These are phyloP conservation scores for Cercospora sojina DNA, from an alignment of 2,329 filamentous ascomycete species.

Conservation along the genomic window DNA sequence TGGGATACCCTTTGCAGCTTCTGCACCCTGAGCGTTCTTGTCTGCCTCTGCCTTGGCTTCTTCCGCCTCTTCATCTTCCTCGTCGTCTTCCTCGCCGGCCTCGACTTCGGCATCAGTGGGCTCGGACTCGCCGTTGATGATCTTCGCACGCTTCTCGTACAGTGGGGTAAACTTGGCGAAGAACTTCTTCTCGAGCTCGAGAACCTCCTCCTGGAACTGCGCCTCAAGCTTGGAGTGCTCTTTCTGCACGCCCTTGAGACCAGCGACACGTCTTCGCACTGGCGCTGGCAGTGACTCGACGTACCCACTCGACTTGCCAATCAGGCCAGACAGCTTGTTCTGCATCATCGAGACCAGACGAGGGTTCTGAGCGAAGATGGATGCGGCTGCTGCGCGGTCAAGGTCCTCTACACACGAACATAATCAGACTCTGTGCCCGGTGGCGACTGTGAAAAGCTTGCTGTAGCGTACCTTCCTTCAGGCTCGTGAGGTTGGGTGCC, in stretches of 20 bases:
- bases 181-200: conserved; percentile 99
- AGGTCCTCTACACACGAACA: conserved; percentile 70
- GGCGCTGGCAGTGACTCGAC: conserved; percentile 89
- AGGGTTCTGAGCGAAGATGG: conserved; percentile 93
- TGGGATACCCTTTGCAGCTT: conserved; percentile 74
- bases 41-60: conserved; percentile 57
- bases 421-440: conserved; percentile 3
- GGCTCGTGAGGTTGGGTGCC: conserved; percentile 88
- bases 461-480: conserved; percentile 80
- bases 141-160: conserved; percentile 90
- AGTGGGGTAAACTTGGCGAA: conserved; percentile 98
- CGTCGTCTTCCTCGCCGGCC: conserved; percentile 77
- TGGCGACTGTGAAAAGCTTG: conserved; percentile 13
- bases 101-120: conserved; percentile 84
- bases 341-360: conserved; percentile 96
- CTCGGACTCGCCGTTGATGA: conserved; percentile 83
- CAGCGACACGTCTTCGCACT: conserved; percentile 89
- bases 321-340: conserved; percentile 87
- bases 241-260: conserved; percentile 96
- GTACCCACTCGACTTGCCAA: conserved; percentile 94
- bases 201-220: conserved; percentile 96
- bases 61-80: conserved; percentile 62
- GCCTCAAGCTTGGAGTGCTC: conserved; percentile 98
- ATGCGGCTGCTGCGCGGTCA: conserved; percentile 81
- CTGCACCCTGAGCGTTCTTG: conserved; percentile 55